Evolutionary conservation across 106 monocot species (phyloP).

Genomic region (Vanilla planifolia): DNA sequence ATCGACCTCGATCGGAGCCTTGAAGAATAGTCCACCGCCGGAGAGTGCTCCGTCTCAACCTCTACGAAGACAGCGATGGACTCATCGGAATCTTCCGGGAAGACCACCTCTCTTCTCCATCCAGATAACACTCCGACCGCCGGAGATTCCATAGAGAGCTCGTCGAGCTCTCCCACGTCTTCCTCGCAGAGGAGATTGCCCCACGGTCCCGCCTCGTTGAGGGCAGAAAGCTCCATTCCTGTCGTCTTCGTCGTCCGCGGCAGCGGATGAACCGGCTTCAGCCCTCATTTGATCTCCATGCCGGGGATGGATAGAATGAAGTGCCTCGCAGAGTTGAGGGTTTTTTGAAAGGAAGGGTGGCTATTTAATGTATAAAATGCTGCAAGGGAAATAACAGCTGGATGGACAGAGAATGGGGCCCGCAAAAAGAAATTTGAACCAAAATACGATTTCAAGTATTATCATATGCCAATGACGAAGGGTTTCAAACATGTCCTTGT

Average conservation of each 20-base stretch:
- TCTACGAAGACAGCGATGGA: slow-evolving; percentile 24
- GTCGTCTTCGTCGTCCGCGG: background rate
- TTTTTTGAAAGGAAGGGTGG: no score
- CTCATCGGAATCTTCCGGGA: slow-evolving; percentile 17
- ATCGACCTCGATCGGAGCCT: slow-evolving; percentile 23
- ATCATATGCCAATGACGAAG: no score
- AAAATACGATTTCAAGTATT: no score
- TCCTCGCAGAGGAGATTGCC: slow-evolving; percentile 47
- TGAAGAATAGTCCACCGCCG: slow-evolving; percentile 18
- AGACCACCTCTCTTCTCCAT: background rate
- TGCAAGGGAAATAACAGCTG: no score
- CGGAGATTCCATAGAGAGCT: background rate
- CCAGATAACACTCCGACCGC: background rate
- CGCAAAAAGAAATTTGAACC: no score
- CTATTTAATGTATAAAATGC: no score
- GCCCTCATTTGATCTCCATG: slow-evolving; percentile 23
- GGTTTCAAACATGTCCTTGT: no score
- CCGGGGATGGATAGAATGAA: no score
- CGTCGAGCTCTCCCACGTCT: slow-evolving; percentile 18
- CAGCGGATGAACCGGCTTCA: background rate
- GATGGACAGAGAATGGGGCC: no score
- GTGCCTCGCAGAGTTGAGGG: no score
- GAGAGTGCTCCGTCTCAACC: slow-evolving; percentile 17
- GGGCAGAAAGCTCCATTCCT: slow-evolving; percentile 14
- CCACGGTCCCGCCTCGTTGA: slow-evolving; percentile 8